These are phyloP conservation scores for Polyplosphaeria fusca DNA, from an alignment of 495 filamentous ascomycete genomes.

Conservation along the genomic window DNA sequence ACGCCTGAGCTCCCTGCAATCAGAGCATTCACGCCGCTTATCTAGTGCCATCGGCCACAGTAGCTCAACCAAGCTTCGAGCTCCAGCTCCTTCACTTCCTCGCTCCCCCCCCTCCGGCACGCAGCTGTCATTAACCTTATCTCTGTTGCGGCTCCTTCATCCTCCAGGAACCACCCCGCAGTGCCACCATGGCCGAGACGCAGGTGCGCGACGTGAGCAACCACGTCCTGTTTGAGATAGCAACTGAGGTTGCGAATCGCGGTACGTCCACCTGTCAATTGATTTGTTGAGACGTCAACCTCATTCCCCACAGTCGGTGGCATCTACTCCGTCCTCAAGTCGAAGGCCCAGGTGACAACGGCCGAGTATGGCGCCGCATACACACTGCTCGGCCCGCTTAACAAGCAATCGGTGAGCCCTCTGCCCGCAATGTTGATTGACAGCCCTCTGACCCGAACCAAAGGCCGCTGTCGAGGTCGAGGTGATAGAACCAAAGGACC, in stretches of 20 bases:
- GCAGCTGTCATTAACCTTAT: not conserved
- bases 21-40: not conserved
- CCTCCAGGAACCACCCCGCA: not conserved
- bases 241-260: constrained; percentile 95
- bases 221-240: constrained; percentile 88
- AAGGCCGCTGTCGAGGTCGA: constrained; percentile 93
- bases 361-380: constrained; percentile 98
- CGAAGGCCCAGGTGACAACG: constrained; percentile 95
- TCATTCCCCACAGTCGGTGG: constrained; percentile 67
- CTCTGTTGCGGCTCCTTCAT: not conserved
- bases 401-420: constrained; percentile 71
- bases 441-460: not conserved
- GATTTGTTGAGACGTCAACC: not conserved
- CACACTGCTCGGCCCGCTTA: constrained; percentile 91
- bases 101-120: not conserved
- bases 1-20: constrained; percentile 13
- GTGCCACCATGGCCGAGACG: constrained; percentile 42
- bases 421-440: not conserved
- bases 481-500: constrained; percentile 78
- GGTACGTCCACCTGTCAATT: constrained; percentile 49
- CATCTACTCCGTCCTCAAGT: constrained; percentile 98
- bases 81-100: constrained; percentile 4
- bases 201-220: constrained; percentile 65
- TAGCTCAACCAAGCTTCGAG: constrained; percentile 7
- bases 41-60: constrained; percentile 9